Base-by-base conservation (phyloP, 257 asterid genomes). In the Knoxia roxburghii region DNA sequence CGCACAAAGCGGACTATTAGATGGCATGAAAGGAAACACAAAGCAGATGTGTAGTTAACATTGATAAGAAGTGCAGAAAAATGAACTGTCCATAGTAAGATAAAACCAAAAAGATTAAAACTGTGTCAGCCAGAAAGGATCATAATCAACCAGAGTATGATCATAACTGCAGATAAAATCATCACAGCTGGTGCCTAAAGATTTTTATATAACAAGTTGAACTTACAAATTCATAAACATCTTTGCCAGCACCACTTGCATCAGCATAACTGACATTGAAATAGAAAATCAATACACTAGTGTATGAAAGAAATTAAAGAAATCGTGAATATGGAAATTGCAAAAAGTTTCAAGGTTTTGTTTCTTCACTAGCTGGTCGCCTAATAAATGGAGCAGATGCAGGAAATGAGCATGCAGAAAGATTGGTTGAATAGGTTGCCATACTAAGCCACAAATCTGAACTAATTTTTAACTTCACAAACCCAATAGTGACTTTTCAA, bases 191-290 rank as follows among this genome's bases (percentile, higher is more conserved):
- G 23, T 13, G 7, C 32, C n/a, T 61, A 24, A 39, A 61, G 43
- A 29, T 23, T 39, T 26, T 60, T 29, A 30, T 7, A 76, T 27
- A 51, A 30, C 43, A 59, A 51, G 64, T 63, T 60, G 68, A 62
- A 76, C 85, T 83, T 76, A 83, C 88, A 77, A 78, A 85, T 77
- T 81, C 85, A 72, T 85, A 83, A 64, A 85, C 91, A 71, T 85
- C 86, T 15, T 75, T 75, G 68, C 82, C 91, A 70, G 91, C 86
- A 33, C 91, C 91, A 77, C 82, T 85, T 63, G 88, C 72, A 85
- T 85, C 91, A 41, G 88, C 88, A 71, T 83, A 85, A 71, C 91
- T 85, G 80, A 51, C 74, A 62, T 66, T 49, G 67, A 80, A 27
- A 49, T 49, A 54, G 61, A 39, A 23, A 63, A 64, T 74, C 20